Evolutionary conservation across 225 moss, liverwort and hornwort genomes (phyloP), one percentile per base, ranked within the genome.

Genomic region (Anthoceros angustus): DNA sequence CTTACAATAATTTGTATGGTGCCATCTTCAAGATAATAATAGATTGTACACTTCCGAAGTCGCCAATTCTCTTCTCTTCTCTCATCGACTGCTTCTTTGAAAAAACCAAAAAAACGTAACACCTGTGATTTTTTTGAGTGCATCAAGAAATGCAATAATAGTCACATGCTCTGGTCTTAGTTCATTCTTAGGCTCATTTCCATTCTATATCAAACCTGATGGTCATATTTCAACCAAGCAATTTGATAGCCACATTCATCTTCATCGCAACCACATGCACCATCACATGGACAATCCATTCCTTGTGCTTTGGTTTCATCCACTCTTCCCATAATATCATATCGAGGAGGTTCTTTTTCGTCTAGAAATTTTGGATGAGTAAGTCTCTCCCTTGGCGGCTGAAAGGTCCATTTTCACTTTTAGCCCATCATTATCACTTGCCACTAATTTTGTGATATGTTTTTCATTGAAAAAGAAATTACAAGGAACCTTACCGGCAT

Each of bases 41-140:
- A 91, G 43, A 91, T 78, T 40, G 86, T 91, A 71, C 90, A 95
- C 72, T 88, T 95, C 65, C 94, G 91, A 24, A 79, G 82, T 6
- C 94, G 79, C 69, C 74, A 80, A 68, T 95, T 91, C 66, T 95
- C 94, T 66, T 95, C 94, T 62, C 86, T 77, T n/a, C 90, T 77
- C 65, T 91, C 90, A 12, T 82, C 85, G 71, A 95, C 90, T 26
- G 88, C 88, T 70, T 95, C 94, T 72, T 90, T 90, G 63, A 95
- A 91, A 67, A 72, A 95, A 0, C 84, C 90, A 14, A 80, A 95
- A 49, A 88, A 95, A 2, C 86, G 80, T 63, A 95, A 50, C 24
- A 95, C 94, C 90, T 95, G 65, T 7, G n/a, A 8, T 7, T 55
- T 41, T 66, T 10, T 25, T 23, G 14, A 48, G 10, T 7, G 42